Conservation (phyloP, 208 protist species). For the Trypanosoma congolense region DNA sequence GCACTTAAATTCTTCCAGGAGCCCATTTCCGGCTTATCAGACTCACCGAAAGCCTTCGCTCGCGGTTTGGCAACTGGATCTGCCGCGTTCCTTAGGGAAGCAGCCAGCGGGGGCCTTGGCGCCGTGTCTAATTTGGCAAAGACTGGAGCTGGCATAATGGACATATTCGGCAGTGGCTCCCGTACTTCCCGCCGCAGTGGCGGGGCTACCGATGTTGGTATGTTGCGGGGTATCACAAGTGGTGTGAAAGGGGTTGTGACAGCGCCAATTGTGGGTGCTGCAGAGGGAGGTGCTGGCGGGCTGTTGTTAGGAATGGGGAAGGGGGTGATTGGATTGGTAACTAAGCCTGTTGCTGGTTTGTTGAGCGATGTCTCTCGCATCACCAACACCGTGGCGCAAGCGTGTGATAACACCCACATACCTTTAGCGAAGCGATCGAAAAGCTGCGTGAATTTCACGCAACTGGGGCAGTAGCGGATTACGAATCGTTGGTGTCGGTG, state of each 20-base stretch:
- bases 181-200: background rate
- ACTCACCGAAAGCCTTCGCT: slow-evolving; percentile 70
- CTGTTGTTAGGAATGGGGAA: slow-evolving; percentile 80
- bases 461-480: slow-evolving; percentile 68
- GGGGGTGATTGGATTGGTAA: slow-evolving; percentile 79
- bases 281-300: slow-evolving; percentile 67
- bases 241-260: slow-evolving; percentile 80
- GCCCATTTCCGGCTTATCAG: slow-evolving; percentile 67
- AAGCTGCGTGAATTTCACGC: slow-evolving; percentile 65
- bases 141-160: slow-evolving; percentile 62
- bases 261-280: slow-evolving; percentile 77
- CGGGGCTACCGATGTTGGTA: slow-evolving; percentile 21
- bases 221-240: slow-evolving; percentile 49
- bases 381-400: slow-evolving; percentile 51
- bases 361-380: slow-evolving; percentile 74
- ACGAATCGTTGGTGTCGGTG: slow-evolving; percentile 45
- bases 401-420: slow-evolving; percentile 72
- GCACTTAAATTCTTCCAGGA: slow-evolving; percentile 81
- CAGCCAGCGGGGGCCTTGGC: slow-evolving; percentile 70
- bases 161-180: slow-evolving; percentile 18
- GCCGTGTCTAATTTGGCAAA: slow-evolving; percentile 80
- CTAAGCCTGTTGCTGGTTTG: slow-evolving; percentile 79
- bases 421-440: slow-evolving; percentile 56
- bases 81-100: slow-evolving; percentile 52
- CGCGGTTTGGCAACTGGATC: slow-evolving; percentile 68